Evolutionary conservation across 2,329 filamentous ascomycete genomes (phyloP), one percentile per base, ranked within the genome.

Genomic region (Anthostomella pinea): DNA sequence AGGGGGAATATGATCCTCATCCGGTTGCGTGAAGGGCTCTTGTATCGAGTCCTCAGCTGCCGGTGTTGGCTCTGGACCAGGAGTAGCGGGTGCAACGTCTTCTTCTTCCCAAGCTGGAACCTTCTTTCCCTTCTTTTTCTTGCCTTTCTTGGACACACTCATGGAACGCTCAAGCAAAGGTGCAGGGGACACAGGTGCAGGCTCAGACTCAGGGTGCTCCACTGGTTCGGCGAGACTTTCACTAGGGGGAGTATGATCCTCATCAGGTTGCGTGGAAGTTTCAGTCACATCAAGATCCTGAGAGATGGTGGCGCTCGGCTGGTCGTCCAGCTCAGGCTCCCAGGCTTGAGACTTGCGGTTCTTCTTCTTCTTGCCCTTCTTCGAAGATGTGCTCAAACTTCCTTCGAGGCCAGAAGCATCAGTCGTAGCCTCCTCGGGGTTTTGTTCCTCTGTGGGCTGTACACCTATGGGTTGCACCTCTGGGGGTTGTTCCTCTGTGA

Each of bases 311-410:
- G 30, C 8, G 15, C 15, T 24, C 29, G 27, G 17, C 24, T 43
- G 41, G 1, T 41, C 35, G 20, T 44, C 44, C 19, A 28, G 27
- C 33, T 35, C 37, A 14, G 38, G 34, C 13, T 49, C 41, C 14
- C 11, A 11, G 31, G 24, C 17, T 31, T 46, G 46, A 39, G 44
- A 44, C 24, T 52, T 46, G 22, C 37, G 38, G 7, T 49, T 46
- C 30, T 54, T 44, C 23, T 43, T 45, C 36, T 49, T 45, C 37
- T 51, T 52, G 27, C 23, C 35, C 27, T 46, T 47, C 29, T 50
- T 47, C 5, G 41, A 32, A n/a, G 34, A 33, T 6, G 38, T 35
- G 29, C 15, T 39, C 30, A 10, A 20, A 34, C 4, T 14, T 24
- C 14, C 15, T 19, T 19, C 16, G 28, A 21, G 28, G 8, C 13